These are phyloP conservation scores for Neostapfia colusana DNA, from an alignment of 176 grass and related monocot genomes.

Conservation along the genomic window DNA sequence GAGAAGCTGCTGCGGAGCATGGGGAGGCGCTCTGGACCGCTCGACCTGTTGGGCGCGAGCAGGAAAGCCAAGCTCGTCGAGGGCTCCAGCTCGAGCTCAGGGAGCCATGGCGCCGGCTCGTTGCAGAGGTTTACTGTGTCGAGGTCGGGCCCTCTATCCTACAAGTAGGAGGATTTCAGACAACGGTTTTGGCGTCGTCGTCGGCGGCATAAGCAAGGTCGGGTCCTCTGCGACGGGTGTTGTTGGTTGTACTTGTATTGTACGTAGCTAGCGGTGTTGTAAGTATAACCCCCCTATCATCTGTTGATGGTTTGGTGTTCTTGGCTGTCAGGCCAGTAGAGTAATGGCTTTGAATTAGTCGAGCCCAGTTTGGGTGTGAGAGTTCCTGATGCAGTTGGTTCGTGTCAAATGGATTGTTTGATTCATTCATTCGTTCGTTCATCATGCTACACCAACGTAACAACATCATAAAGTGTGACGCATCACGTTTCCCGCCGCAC, in stretches of 20 bases:
- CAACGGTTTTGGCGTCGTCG: not conserved
- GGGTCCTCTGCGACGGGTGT: not conserved
- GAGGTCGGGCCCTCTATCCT: slow-evolving; percentile 85
- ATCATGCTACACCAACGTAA: not conserved
- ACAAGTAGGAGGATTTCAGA: slow-evolving; percentile 67
- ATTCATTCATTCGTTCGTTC: not conserved
- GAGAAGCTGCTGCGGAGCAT: slow-evolving; percentile 67
- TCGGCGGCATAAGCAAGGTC: not conserved
- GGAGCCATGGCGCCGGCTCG: slow-evolving; percentile 58
- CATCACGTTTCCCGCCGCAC: not conserved
- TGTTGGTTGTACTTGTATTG: not conserved
- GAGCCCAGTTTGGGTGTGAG: not conserved
- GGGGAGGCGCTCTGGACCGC: slow-evolving; percentile 81
- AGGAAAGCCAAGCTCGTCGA: slow-evolving; percentile 83
- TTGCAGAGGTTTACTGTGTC: slow-evolving; percentile 70
- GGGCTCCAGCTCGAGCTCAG: slow-evolving; percentile 79
- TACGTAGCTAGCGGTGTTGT: slow-evolving; percentile 39
- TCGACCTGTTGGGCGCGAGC: slow-evolving; percentile 65
- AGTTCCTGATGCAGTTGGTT: not conserved
- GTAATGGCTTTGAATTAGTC: slow-evolving; percentile 22
- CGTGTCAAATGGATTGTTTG: slow-evolving; percentile 36
- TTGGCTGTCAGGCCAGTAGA: not conserved
- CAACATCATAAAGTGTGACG: not conserved
- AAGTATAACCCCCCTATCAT: slow-evolving; percentile 30
- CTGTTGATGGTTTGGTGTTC: not conserved